A percentile compares a stretch with the other conserved stretches of the same genome.
These are phyloP conservation scores for Claviceps sorghi DNA, from an alignment of 2,329 filamentous ascomycete genomes.

Conservation along the genomic window DNA sequence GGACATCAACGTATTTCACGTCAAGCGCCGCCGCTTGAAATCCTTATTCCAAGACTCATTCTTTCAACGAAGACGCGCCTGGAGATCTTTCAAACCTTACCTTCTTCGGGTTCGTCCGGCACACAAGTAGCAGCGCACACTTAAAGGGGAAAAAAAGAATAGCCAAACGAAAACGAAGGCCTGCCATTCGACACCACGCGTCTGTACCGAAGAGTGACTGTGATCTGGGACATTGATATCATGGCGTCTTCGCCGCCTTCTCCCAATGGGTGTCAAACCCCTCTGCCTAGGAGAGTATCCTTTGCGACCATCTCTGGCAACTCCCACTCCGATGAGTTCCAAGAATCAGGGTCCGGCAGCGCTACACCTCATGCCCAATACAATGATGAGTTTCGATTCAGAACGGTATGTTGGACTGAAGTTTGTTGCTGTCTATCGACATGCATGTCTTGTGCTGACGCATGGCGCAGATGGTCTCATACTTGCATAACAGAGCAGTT, in stretches of 20 bases:
- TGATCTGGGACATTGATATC: neutral
- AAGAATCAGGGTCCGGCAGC: neutral
- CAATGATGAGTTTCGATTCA: constrained; percentile 17
- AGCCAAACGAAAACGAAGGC: neutral
- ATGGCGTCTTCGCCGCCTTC: constrained; percentile 4
- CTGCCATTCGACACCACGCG: neutral
- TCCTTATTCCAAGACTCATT: neutral
- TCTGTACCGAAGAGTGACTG: neutral
- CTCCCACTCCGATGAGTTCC: constrained; percentile 1
- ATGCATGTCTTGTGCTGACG: neutral
- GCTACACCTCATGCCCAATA: constrained; percentile 6
- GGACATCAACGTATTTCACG: neutral
- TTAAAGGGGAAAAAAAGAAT: neutral
- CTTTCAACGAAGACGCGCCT: neutral
- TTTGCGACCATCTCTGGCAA: constrained; percentile 1
- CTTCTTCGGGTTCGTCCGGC: neutral
- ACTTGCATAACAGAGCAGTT: constrained; percentile 15
- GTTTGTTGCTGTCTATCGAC: neutral
- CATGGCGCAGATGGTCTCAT: constrained; percentile 16
- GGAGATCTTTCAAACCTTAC: neutral
- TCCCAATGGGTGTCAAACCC: neutral
- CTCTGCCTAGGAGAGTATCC: constrained; percentile 4
- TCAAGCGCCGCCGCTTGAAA: neutral
- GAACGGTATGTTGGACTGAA: constrained; percentile 11
- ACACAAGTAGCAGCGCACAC: neutral